Evolutionary conservation across 257 asterid species (phyloP).

Genomic region (Jasminum sambac): DNA sequence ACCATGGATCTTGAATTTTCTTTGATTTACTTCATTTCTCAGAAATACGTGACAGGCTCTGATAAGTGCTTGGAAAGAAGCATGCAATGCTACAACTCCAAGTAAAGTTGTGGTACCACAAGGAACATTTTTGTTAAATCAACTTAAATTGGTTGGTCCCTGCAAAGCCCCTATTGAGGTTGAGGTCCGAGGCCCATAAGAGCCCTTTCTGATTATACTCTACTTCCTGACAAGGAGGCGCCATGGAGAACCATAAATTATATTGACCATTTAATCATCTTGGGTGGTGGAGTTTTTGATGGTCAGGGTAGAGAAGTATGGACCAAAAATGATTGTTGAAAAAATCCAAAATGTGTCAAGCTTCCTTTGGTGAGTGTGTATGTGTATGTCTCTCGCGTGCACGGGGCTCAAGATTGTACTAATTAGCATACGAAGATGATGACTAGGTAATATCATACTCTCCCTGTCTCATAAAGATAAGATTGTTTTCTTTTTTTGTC

Average conservation of each 20-base stretch:
- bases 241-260: constrained; percentile 25
- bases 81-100: constrained; percentile 26
- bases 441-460: no score
- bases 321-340: constrained; percentile 25
- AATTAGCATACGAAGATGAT: no score
- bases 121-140: constrained; percentile 20
- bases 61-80: constrained; percentile 25
- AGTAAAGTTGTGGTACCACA: constrained; percentile 24
- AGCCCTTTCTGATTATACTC: constrained; percentile 18
- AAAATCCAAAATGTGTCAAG: no score
- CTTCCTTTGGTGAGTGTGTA: no score
- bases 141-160: not conserved
- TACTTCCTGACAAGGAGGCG: not conserved
- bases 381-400: no score
- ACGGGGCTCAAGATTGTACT: no score
- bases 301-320: constrained; percentile 31
- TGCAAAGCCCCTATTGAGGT: constrained; percentile 14
- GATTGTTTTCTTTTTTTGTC: no score
- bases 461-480: no score
- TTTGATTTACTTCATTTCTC: no score
- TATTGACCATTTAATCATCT: constrained; percentile 22
- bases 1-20: no score
- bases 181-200: constrained; percentile 19
- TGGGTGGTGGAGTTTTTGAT: constrained; percentile 28
- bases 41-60: constrained; percentile 23